phyloP scores from a whole-genome alignment of 2,329 filamentous ascomycete species.

The Exophiala mesophila region DNA sequence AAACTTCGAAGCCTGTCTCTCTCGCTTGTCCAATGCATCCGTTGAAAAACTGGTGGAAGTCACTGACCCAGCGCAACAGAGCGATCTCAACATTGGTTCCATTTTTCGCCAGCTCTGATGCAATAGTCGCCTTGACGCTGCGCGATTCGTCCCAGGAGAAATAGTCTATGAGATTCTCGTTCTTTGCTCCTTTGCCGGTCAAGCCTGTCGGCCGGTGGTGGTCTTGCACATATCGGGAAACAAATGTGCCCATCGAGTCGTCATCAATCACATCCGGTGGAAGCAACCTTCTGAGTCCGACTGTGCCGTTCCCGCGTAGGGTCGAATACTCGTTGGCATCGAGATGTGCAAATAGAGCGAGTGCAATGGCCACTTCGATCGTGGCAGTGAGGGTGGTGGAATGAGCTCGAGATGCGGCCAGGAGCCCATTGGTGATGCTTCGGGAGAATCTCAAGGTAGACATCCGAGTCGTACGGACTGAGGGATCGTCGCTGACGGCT shows the following conservation, averaged over 20 bases:
- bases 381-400: constrained; percentile 30
- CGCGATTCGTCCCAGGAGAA: constrained; percentile 8
- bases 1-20: constrained; percentile 5
- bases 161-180: background rate
- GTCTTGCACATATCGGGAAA: background rate
- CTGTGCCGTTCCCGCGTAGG: background rate
- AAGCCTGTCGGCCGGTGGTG: background rate
- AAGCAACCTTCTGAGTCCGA: constrained; percentile 3
- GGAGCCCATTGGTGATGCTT: constrained; percentile 1
- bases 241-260: background rate
- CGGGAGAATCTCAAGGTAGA: background rate
- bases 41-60: constrained; percentile 2
- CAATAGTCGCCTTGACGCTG: constrained; percentile 1
- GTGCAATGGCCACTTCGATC: constrained; percentile 31
- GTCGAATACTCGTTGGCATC: background rate
- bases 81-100: constrained; percentile 2
- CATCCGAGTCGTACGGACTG: background rate
- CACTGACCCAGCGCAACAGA: constrained; percentile 1
- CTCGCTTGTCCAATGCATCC: background rate
- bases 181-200: background rate
- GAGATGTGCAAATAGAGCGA: constrained; percentile 12
- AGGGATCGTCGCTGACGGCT: background rate
- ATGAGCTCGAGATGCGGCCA: background rate
- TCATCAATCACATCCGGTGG: constrained; percentile 1
- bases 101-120: background rate